Evolutionary conservation across 2,329 filamentous ascomycete genomes (phyloP).

Genomic region (Paraconiothyrium brasiliense): DNA sequence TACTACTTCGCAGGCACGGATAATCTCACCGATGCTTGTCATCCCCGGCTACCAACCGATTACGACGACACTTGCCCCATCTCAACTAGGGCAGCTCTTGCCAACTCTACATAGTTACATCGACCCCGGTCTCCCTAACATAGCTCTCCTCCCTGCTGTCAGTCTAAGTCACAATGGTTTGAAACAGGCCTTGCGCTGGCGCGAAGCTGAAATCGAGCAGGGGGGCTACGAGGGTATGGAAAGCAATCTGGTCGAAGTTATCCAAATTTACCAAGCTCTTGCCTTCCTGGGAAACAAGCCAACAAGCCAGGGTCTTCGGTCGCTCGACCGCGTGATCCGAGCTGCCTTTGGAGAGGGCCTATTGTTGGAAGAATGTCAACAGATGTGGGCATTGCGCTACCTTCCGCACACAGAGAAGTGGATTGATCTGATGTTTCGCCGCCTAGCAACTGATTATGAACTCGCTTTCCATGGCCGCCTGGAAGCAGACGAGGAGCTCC

Average conservation of each 20-base stretch:
- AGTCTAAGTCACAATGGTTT: constrained; percentile 22
- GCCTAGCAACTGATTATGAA: constrained; percentile 6
- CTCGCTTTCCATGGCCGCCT: background rate
- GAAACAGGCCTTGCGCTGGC: constrained; percentile 18
- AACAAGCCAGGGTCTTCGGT: background rate
- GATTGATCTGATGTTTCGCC: constrained; percentile 15
- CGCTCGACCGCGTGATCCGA: constrained; percentile 7
- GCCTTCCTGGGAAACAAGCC: constrained; percentile 17
- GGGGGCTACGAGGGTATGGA: background rate
- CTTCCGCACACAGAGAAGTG: constrained; percentile 22
- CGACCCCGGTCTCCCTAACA: constrained; percentile 15
- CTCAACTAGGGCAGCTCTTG: constrained; percentile 16
- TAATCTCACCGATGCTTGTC: constrained; percentile 17
- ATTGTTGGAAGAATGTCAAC: constrained; percentile 3
- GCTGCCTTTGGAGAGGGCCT: constrained; percentile 7
- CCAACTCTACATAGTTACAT: constrained; percentile 23
- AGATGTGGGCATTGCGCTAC: constrained; percentile 18
- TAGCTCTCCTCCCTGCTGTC: constrained; percentile 20
- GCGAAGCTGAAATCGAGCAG: constrained; percentile 14
- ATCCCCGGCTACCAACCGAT: constrained; percentile 18
- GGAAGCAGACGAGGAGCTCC: constrained; percentile 5
- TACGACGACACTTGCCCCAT: constrained; percentile 19
- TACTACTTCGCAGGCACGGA: background rate
- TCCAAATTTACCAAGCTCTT: constrained; percentile 18
- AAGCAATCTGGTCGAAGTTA: background rate